Evolutionary conservation across 768 basidiomycete species (phyloP).

Genomic region (Boletus subcaerulescens): DNA sequence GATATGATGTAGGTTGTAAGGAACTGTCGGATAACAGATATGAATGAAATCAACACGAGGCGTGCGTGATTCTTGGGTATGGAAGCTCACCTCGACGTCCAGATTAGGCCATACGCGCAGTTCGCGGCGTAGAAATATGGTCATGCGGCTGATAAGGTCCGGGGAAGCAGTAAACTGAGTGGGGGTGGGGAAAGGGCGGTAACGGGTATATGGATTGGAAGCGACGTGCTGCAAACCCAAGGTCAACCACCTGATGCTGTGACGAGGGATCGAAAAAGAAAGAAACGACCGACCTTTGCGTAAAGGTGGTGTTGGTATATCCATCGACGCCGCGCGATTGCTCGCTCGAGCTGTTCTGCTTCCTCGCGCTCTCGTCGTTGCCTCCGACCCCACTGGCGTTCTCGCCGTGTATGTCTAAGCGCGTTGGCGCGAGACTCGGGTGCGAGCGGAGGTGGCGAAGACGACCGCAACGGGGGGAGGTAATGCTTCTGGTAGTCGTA

Average conservation of each 20-base stretch:
- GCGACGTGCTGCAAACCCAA: conserved; percentile 72
- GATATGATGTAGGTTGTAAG: conserved; percentile 86
- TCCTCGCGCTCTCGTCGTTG: conserved; percentile 51
- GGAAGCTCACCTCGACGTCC: conserved; percentile 75
- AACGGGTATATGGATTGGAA: conserved; percentile 81
- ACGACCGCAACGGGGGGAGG: conserved; percentile 60
- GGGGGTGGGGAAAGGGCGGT: conserved; percentile 87
- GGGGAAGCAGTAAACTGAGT: conserved; percentile 76
- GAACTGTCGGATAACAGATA: conserved; percentile 51
- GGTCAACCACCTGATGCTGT: background rate
- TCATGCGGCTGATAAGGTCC: conserved; percentile 73
- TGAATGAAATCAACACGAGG: conserved; percentile 12
- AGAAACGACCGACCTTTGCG: conserved; percentile 75
- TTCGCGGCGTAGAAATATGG: conserved; percentile 79
- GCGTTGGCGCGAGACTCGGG: conserved; percentile 26
- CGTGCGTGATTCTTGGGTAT: background rate
- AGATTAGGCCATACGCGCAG: conserved; percentile 82
- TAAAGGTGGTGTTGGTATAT: conserved; percentile 78
- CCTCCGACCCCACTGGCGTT: conserved; percentile 56
- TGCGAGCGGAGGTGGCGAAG: conserved; percentile 41
- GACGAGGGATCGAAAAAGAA: background rate
- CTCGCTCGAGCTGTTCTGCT: conserved; percentile 69
- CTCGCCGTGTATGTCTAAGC: conserved; percentile 33
- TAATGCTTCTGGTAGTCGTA: conserved; percentile 82
- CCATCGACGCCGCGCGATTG: conserved; percentile 72